Conservation (phyloP, 345 rosid genomes). For the Mangifera indica region DNA sequence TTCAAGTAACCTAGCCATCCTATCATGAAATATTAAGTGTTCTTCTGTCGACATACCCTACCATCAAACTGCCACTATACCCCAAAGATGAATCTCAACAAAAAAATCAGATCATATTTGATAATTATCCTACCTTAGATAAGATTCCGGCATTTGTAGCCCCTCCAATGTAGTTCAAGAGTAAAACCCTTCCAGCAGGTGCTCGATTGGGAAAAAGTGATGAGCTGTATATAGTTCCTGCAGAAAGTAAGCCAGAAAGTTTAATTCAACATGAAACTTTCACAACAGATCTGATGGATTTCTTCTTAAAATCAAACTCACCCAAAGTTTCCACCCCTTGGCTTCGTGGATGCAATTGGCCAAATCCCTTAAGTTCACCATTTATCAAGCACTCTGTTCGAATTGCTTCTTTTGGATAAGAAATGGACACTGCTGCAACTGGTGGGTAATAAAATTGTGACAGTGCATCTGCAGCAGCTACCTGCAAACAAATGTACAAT, state of each 20-base stretch:
- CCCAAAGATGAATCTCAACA: not conserved
- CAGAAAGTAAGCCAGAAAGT: constrained; percentile 1
- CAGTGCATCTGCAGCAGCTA: constrained; percentile 68
- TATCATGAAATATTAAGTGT: not conserved
- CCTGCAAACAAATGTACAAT: constrained; percentile 38
- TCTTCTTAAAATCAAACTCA: constrained; percentile 16
- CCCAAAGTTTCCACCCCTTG: constrained; percentile 98
- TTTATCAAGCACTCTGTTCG: constrained; percentile 69
- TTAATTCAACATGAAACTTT: not conserved
- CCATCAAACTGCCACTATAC: not conserved
- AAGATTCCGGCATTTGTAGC: constrained; percentile 74
- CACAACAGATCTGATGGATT: not conserved
- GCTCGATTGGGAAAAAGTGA: constrained; percentile 93
- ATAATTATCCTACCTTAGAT: constrained; percentile 55
- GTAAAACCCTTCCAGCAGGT: constrained; percentile 72
- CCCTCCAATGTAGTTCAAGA: constrained; percentile 84
- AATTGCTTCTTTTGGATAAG: constrained; percentile 90
- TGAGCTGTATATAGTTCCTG: constrained; percentile 93
- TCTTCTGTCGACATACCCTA: not conserved
- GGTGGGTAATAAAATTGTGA: constrained; percentile 91
- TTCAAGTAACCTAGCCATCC: not conserved
- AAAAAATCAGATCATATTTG: not conserved
- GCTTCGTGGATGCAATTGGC: constrained; percentile 95
- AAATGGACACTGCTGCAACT: constrained; percentile 86
- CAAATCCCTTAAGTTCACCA: constrained; percentile 93